phyloP scores from a whole-genome alignment of 2,329 filamentous ascomycete genomes.

The Phialemonium atrogriseum region DNA sequence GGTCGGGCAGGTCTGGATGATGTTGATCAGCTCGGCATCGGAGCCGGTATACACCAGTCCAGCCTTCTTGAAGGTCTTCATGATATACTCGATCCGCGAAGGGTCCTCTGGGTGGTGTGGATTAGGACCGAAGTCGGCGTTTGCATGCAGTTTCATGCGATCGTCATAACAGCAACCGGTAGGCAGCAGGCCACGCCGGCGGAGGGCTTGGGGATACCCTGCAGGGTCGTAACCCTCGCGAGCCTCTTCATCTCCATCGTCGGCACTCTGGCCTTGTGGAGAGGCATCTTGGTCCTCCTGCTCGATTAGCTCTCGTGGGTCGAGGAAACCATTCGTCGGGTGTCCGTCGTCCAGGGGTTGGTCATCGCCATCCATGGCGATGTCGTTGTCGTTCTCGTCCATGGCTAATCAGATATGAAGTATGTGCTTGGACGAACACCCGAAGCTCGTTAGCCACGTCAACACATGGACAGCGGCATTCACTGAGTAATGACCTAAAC shows the following conservation, averaged over 20 bases:
- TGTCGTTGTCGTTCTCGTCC: slow-evolving; percentile 16
- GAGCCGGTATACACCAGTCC: slow-evolving; percentile 64
- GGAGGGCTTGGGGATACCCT: slow-evolving; percentile 22
- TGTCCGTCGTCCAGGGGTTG: slow-evolving; percentile 33
- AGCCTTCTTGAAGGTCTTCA: slow-evolving; percentile 74
- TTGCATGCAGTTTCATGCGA: slow-evolving; percentile 91
- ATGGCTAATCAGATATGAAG: too few relatives aligned
- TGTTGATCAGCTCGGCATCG: slow-evolving; percentile 42
- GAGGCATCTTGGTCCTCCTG: slow-evolving; percentile 18
- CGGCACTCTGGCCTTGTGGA: slow-evolving; percentile 12
- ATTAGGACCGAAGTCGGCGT: slow-evolving; percentile 63
- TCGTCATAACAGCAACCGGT: slow-evolving; percentile 86
- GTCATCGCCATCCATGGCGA: slow-evolving; percentile 33
- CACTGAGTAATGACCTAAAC: too few relatives aligned
- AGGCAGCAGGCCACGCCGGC: slow-evolving; percentile 44
- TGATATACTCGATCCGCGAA: slow-evolving; percentile 84
- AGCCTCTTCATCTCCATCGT: slow-evolving; percentile 25
- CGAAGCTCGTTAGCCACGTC: too few relatives aligned
- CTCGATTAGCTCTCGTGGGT: too few relatives aligned
- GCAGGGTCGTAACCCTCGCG: slow-evolving; percentile 22
- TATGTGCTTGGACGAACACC: too few relatives aligned
- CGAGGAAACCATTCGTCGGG: slow-evolving; percentile 26
- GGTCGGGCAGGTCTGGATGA: slow-evolving; percentile 45
- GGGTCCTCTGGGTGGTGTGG: slow-evolving; percentile 94
- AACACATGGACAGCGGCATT: too few relatives aligned